Percentiles rank a stretch among this genome's conserved stretches.
Evolutionary conservation across 2,329 filamentous ascomycete genomes (phyloP).

Genomic region (Sporothrix euskadiensis): DNA sequence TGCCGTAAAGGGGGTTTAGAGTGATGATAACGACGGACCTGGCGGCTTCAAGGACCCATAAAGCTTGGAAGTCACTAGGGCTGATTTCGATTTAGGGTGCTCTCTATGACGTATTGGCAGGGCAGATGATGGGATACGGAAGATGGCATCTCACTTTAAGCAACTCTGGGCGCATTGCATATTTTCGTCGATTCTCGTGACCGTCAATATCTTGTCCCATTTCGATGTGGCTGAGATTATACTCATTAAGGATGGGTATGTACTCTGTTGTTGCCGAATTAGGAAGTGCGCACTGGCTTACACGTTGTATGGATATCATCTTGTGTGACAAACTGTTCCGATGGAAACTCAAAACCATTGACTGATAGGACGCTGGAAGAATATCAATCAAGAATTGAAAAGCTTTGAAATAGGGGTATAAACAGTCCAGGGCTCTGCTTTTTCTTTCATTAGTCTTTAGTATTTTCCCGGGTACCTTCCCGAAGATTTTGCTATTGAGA

Average conservation of each 20-base stretch:
- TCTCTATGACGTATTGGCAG: neutral
- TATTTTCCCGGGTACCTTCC: neutral
- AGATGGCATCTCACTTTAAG: neutral
- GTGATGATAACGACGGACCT: neutral
- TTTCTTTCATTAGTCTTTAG: neutral
- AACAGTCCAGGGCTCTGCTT: neutral
- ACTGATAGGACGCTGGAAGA: neutral
- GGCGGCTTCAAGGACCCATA: neutral
- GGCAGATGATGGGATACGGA: neutral
- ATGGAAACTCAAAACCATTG: neutral
- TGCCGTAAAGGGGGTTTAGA: neutral
- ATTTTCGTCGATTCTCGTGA: neutral
- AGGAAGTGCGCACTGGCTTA: neutral
- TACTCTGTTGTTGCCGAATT: neutral
- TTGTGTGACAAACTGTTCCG: neutral
- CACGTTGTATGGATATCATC: neutral
- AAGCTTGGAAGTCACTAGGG: neutral
- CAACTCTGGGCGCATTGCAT: neutral
- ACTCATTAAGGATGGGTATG: neutral
- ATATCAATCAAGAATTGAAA: neutral
- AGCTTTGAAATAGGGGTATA: neutral
- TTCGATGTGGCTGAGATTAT: neutral
- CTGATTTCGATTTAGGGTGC: neutral
- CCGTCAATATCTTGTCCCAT: neutral
- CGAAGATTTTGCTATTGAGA: neutral